phyloP scores from a whole-genome alignment of 2,329 filamentous ascomycete genomes.

The Chaetomium olivaceum region DNA sequence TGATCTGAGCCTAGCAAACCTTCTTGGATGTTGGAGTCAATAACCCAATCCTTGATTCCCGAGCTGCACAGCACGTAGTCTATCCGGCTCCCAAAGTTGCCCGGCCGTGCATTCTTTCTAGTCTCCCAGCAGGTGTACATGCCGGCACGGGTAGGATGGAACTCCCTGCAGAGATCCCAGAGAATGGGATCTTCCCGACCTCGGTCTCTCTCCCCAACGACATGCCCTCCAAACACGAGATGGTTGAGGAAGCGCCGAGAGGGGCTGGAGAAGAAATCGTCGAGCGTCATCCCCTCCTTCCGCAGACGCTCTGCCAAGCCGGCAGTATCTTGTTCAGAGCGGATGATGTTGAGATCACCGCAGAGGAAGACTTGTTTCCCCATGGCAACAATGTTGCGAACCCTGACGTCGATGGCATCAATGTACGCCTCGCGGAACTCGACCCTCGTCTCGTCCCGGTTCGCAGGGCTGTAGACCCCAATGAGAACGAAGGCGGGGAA shows the following conservation, averaged over 20 bases:
- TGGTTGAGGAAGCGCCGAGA: slow-evolving; percentile 82
- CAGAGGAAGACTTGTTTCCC: slow-evolving; percentile 85
- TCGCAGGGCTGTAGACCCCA: slow-evolving; percentile 89
- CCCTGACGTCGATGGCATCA: slow-evolving; percentile 74
- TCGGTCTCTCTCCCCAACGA: slow-evolving; percentile 66
- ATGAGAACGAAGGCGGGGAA: slow-evolving; percentile 94
- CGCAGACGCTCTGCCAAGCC: slow-evolving; percentile 69
- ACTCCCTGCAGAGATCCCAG: slow-evolving; percentile 80
- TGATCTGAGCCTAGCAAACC: slow-evolving; percentile 94
- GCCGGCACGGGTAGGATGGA: slow-evolving; percentile 74
- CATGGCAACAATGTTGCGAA: slow-evolving; percentile 76
- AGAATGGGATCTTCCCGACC: slow-evolving; percentile 70
- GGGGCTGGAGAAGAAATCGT: slow-evolving; percentile 72
- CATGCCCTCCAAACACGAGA: slow-evolving; percentile 71
- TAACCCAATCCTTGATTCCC: slow-evolving; percentile 78
- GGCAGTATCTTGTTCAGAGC: slow-evolving; percentile 69
- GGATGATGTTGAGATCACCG: slow-evolving; percentile 83
- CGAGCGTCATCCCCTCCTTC: slow-evolving; percentile 66
- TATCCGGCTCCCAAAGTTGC: slow-evolving; percentile 89
- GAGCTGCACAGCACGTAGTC: slow-evolving; percentile 88
- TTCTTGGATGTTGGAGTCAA: slow-evolving; percentile 83
- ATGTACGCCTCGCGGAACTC: slow-evolving; percentile 82
- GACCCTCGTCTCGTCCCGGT: slow-evolving; percentile 78
- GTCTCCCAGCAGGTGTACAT: slow-evolving; percentile 99
- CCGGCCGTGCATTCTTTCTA: slow-evolving; percentile 90